Percentiles rank a stretch among this genome's conserved stretches.
phyloP scores from a whole-genome alignment of 2,329 filamentous ascomycete species.

The Cladosporium sp. region DNA sequence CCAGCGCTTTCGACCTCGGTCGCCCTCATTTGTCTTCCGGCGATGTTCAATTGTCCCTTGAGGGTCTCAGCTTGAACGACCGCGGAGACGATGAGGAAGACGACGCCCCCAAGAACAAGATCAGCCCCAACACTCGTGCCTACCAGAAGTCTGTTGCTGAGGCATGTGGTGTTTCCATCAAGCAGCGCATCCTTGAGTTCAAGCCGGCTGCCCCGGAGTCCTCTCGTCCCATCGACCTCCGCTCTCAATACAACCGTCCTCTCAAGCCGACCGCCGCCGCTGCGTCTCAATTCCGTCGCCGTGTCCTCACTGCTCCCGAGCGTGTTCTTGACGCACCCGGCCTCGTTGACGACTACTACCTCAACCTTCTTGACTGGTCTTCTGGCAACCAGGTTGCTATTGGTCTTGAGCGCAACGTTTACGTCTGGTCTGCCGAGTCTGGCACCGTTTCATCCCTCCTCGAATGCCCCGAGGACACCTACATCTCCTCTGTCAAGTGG shows the following conservation, averaged over 20 bases:
- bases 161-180: slow-evolving; percentile 87
- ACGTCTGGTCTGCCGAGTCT: slow-evolving; percentile 96
- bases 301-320: slow-evolving; percentile 91
- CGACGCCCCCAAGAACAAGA: slow-evolving; percentile 58
- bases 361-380: slow-evolving; percentile 98
- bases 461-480: slow-evolving; percentile 84
- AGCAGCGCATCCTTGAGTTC: slow-evolving; percentile 94
- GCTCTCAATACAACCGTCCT: slow-evolving; percentile 96
- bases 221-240: slow-evolving; percentile 94
- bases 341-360: slow-evolving; percentile 96
- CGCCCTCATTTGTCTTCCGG: slow-evolving; percentile 65
- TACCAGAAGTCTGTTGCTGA: slow-evolving; percentile 89
- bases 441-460: slow-evolving; percentile 84
- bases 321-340: slow-evolving; percentile 94
- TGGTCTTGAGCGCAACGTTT: slow-evolving; percentile 92
- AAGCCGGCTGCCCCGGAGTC: slow-evolving; percentile 98
- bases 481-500: slow-evolving; percentile 98
- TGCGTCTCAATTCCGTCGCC: slow-evolving; percentile 82
- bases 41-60: slow-evolving; percentile 56
- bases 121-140: slow-evolving; percentile 80
- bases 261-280: slow-evolving; percentile 70
- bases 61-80: slow-evolving; percentile 69
- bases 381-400: slow-evolving; percentile 97
- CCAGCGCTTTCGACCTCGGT: slow-evolving; percentile 61
- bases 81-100: slow-evolving; percentile 64